These are phyloP conservation scores for Aspergillus candidus DNA, from an alignment of 2,329 filamentous ascomycete genomes.

Conservation along the genomic window DNA sequence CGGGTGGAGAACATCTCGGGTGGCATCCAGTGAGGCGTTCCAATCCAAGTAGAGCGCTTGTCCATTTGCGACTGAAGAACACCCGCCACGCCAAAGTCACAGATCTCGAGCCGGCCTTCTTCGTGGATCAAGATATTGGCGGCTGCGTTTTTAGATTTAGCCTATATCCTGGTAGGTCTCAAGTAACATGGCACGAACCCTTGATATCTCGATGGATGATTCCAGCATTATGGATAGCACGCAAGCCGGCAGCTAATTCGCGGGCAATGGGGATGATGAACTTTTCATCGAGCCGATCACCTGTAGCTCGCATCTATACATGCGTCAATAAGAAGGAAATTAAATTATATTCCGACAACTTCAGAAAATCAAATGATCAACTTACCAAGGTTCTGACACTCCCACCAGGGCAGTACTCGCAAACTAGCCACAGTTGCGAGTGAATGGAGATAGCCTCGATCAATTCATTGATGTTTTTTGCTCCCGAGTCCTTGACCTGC, in stretches of 20 bases:
- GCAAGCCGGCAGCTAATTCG: constrained; percentile 56
- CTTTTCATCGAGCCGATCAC: constrained; percentile 50
- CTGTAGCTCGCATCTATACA: constrained; percentile 44
- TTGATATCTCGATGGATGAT: constrained; percentile 63
- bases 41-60: constrained; percentile 60
- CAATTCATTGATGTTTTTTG: constrained; percentile 58
- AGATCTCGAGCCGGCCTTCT: constrained; percentile 57
- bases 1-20: constrained; percentile 49
- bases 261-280: constrained; percentile 60
- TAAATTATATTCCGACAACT: constrained; percentile 16
- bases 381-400: constrained; percentile 60
- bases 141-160: constrained; percentile 28
- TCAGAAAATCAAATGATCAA: neutral
- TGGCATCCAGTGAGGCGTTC: constrained; percentile 63
- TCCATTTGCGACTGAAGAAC: constrained; percentile 54
- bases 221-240: constrained; percentile 59
- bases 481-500: constrained; percentile 56
- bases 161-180: neutral
- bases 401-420: constrained; percentile 61
- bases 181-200: constrained; percentile 30
- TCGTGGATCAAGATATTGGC: constrained; percentile 60
- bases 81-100: constrained; percentile 62
- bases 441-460: constrained; percentile 60
- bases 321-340: neutral
- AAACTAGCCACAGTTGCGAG: constrained; percentile 61